Evolutionary conservation across 331 rosid genomes (phyloP).

Genomic region (Dryas integrifolia): DNA sequence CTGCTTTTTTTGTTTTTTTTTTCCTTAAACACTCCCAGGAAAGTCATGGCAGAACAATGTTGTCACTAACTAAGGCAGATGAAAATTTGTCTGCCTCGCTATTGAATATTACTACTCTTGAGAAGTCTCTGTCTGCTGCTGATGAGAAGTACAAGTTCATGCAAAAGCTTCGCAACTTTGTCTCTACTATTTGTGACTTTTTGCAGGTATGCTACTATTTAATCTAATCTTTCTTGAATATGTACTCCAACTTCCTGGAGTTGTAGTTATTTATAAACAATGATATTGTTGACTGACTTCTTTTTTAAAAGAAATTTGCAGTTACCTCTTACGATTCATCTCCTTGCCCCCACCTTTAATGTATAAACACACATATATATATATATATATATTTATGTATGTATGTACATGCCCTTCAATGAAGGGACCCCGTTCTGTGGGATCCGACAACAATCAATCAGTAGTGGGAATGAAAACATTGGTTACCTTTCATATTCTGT

Average conservation of each 20-base stretch:
- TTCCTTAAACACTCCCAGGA: conserved; percentile 43
- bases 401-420: no score
- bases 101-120: conserved; percentile 69
- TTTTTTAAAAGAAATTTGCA: neutral
- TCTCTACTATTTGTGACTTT: conserved; percentile 72
- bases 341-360: neutral
- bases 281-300: neutral
- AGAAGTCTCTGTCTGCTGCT: conserved; percentile 61
- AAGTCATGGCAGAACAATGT: conserved; percentile 65
- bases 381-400: neutral
- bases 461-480: neutral
- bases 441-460: no score
- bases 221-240: neutral
- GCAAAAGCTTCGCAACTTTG: conserved; percentile 83
- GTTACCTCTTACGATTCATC: neutral
- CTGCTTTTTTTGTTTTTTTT: neutral
- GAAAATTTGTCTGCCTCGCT: conserved; percentile 80
- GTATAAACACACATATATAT: neutral
- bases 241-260: neutral
- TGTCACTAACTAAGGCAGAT: conserved; percentile 58
- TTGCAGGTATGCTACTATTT: conserved; percentile 57
- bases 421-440: no score
- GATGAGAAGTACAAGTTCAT: conserved; percentile 81
- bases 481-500: neutral
- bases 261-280: neutral